Evolutionary conservation across 306 rosid genomes (phyloP), one percentile per base, ranked within the genome.

Genomic region (Begonia loranthoides): DNA sequence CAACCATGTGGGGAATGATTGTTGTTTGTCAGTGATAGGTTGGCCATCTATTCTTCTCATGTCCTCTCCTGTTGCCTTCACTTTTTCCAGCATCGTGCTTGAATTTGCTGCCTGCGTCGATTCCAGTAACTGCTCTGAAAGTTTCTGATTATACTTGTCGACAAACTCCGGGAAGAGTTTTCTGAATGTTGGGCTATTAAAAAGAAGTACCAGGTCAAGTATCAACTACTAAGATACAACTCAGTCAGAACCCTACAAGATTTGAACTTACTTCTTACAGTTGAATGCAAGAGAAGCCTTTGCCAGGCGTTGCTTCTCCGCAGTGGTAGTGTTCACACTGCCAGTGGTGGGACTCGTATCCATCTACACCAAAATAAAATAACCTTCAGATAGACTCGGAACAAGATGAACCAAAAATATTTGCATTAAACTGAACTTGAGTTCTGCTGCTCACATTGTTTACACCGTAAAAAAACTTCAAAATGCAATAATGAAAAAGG

Each of bases 321-420:
- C 68, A 58, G 61, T 68, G 50, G 94, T 80, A 51, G 93, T 80
- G 71, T 65, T 83, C 68, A 90, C 99, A 60, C 99, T 86, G 54
- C 99, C 99, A 13, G 99, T 90, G 41, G 99, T 90, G 50, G 95
- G 99, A 69, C 95, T 90, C 60, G 58, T 86, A 72, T 90, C 99
- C 95, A 86, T 90, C 99, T 90, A 74, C 74, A 59, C 16, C 52
- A 28, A 28, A 4, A 28, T 1, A 1, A 28, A 28, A 28, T 1
- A 2, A 28, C 36, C 6, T 28, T 5, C 36, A 28, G 36, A 28
- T 28, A 28, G 36, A 28, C 36, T 28, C 36, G 36, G 36, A 28
- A 28, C 36, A 28, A 28, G 36, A 28, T 28, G 36, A 28, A 28
- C 36, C 36, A 5, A 19, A 19, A 19, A 19, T 19, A 19, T 19